These are phyloP conservation scores for Pestalotiopsis sp. DNA, from an alignment of 2,329 filamentous ascomycete species.

Conservation along the genomic window DNA sequence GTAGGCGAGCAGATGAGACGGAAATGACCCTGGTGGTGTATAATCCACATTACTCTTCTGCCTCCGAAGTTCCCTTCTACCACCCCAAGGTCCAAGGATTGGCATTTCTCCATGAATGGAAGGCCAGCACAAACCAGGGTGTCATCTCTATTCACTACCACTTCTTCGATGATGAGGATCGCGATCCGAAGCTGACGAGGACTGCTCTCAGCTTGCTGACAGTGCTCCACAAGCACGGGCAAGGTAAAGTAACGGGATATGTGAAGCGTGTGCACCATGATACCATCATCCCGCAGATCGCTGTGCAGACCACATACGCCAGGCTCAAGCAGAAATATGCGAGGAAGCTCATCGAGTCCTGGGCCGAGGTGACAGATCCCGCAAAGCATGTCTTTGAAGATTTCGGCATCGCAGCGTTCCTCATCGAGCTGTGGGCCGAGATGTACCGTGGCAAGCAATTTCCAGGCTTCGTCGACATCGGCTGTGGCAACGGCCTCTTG, in stretches of 20 bases:
- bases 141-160: slow-evolving; percentile 64
- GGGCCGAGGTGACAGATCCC: slow-evolving; percentile 87
- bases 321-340: slow-evolving; percentile 81
- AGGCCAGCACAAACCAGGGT: slow-evolving; percentile 43
- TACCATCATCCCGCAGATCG: slow-evolving; percentile 73
- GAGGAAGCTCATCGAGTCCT: slow-evolving; percentile 67
- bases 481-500: slow-evolving; percentile 91
- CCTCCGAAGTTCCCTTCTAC: slow-evolving; percentile 79
- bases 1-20: slow-evolving; percentile 30
- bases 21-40: slow-evolving; percentile 70
- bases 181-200: slow-evolving; percentile 57
- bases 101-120: slow-evolving; percentile 75
- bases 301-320: slow-evolving; percentile 82
- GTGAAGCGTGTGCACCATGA: slow-evolving; percentile 86
- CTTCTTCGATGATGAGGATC: slow-evolving; percentile 45
- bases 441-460: slow-evolving; percentile 72
- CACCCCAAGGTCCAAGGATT: slow-evolving; percentile 78
- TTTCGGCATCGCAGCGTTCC: slow-evolving; percentile 84
- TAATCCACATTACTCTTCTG: slow-evolving; percentile 68
- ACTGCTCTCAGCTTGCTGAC: slow-evolving; percentile 71
- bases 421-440: slow-evolving; percentile 87
- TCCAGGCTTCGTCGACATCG: slow-evolving; percentile 93
- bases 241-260: slow-evolving; percentile 68
- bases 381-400: slow-evolving; percentile 96
- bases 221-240: slow-evolving; percentile 74